Evolutionary conservation across 2,329 filamentous ascomycete species (phyloP).

Genomic region (Colletotrichum higginsianum): DNA sequence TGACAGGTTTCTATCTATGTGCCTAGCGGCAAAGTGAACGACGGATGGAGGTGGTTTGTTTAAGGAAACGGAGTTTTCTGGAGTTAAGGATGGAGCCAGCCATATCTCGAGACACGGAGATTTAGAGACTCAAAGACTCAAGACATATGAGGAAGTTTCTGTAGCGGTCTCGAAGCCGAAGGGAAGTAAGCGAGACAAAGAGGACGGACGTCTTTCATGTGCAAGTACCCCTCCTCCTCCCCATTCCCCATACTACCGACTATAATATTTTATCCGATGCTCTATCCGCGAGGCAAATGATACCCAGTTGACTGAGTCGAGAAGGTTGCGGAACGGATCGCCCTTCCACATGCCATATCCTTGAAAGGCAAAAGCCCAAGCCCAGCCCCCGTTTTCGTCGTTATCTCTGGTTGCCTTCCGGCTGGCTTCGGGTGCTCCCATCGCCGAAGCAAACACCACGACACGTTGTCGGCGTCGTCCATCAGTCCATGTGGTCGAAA

Average conservation of each 20-base stretch:
- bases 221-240: slow-evolving; percentile 26
- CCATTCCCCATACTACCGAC: no score
- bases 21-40: slow-evolving; percentile 14
- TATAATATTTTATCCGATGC: background rate
- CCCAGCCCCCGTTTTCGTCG: slow-evolving; percentile 33
- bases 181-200: slow-evolving; percentile 34
- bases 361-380: background rate
- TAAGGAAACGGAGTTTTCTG: background rate
- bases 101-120: slow-evolving; percentile 14
- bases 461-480: slow-evolving; percentile 9
- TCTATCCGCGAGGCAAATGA: slow-evolving; percentile 33
- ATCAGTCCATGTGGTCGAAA: background rate
- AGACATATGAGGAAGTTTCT: background rate
- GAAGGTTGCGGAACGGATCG: slow-evolving; percentile 34
- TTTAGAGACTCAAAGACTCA: no score
- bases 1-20: background rate
- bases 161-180: slow-evolving; percentile 34
- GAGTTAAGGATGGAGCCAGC: slow-evolving; percentile 20
- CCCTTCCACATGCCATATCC: background rate
- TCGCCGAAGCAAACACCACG: slow-evolving; percentile 21
- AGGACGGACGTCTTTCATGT: slow-evolving; percentile 40
- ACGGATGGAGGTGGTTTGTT: slow-evolving; percentile 7
- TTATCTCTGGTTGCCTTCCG: slow-evolving; percentile 2
- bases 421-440: slow-evolving; percentile 19
- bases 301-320: slow-evolving; percentile 17